phyloP scores from a whole-genome alignment of 305 asterid genomes.

The Fraxinus latifolia region DNA sequence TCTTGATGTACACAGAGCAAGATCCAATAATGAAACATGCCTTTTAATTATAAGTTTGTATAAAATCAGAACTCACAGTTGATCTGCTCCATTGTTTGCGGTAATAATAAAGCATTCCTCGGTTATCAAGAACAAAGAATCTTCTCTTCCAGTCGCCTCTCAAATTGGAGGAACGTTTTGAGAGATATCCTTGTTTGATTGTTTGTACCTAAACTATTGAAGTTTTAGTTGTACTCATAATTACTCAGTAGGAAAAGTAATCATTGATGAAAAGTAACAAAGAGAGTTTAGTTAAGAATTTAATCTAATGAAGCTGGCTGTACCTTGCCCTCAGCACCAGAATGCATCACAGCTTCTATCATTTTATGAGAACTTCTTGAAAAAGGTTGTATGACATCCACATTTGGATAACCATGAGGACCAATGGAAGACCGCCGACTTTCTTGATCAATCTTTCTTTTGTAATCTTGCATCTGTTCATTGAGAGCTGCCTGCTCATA shows the following conservation, averaged over 20 bases:
- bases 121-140: slow-evolving; percentile 61
- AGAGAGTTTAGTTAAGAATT: slow-evolving; percentile 3
- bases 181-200: slow-evolving; percentile 77
- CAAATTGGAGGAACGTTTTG: slow-evolving; percentile 71
- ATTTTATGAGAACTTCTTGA: slow-evolving; percentile 64
- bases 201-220: slow-evolving; percentile 91
- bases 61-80: slow-evolving; percentile 35
- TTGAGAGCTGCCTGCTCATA: slow-evolving; percentile 70
- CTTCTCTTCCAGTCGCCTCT: slow-evolving; percentile 83
- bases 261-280: neutral
- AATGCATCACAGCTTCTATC: slow-evolving; percentile 83
- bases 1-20: too few relatives aligned
- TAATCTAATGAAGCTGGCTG: slow-evolving; percentile 15
- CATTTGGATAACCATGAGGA: slow-evolving; percentile 36
- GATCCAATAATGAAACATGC: slow-evolving; percentile 5
- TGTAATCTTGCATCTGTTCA: slow-evolving; percentile 78
- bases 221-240: slow-evolving; percentile 40
- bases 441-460: slow-evolving; percentile 61
- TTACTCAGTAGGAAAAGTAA: slow-evolving; percentile 13
- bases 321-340: slow-evolving; percentile 88
- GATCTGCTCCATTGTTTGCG: slow-evolving; percentile 66
- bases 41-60: slow-evolving; percentile 1
- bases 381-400: slow-evolving; percentile 48
- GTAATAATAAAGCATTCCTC: slow-evolving; percentile 62
- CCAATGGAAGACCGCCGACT: slow-evolving; percentile 46